Base-by-base conservation (phyloP, 768 basidiomycete species). In the Tricholoma sp. region DNA sequence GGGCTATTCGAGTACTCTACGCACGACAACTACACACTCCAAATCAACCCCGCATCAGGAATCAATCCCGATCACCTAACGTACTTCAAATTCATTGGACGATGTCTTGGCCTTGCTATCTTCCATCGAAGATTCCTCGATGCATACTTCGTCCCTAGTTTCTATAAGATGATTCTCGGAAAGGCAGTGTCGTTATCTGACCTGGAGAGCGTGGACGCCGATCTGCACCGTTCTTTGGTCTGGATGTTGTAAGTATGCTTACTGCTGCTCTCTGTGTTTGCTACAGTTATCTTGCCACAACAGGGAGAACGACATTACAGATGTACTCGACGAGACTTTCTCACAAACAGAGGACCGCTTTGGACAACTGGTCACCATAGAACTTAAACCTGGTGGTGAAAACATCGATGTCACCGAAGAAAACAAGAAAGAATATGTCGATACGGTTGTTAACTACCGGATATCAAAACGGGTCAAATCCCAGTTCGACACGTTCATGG, bases 401-500 rank as follows among this genome's bases (percentile, higher is more conserved):
- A 74, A 80, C 4, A 70, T 84, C 2, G 63, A 80, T 0, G 88
- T 91, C 18, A 89, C 86, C 0, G 86, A 86, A 60, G 80, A 79
- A 57, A 91, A 90, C 73, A 89, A 90, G 70, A 82, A 82, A 65
- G 87, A 88, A 57, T 90, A 89, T 61, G 88, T 90, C 36, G 82
- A 89, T 55, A 77, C 76, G 8, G 80, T 94, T 44, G 91, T 94
- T 29, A 81, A 85, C 50, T 93, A 94, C 69, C 86, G 92, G 53
- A 93, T 94, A 63, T 83, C 83, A 57, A 82, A 80, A 58, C 84
- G 94, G 49, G 85, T 94, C 57, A 83, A 85, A 64, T 88, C 86
- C 53, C 94, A 95, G 71, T 91, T 91, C 63, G 79, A 85, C 52
- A 85, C 93, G 2, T 91, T 96, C 74, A 86, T 90, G 82, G 82